Percentiles rank a stretch among this genome's conserved stretches.
These are phyloP conservation scores for Podaxis sp. DNA, from an alignment of 768 basidiomycete genomes.

Conservation along the genomic window DNA sequence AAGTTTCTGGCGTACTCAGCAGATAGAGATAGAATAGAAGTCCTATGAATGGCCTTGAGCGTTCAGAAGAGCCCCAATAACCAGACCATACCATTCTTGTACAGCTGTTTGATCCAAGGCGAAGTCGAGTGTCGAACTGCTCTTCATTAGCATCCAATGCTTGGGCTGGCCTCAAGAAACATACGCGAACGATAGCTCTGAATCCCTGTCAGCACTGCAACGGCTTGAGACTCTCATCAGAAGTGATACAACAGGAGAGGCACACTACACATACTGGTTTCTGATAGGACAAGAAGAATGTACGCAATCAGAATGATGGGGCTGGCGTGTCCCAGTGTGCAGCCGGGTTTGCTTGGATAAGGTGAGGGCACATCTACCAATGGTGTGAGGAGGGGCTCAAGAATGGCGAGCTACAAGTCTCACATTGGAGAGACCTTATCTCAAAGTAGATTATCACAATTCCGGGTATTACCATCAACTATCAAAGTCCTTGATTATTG, in stretches of 20 bases:
- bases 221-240: conserved; percentile 19
- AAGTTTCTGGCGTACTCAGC: conserved; percentile 22
- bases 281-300: conserved; percentile 31
- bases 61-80: background rate
- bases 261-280: conserved; percentile 29
- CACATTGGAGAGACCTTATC: conserved; percentile 29
- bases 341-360: conserved; percentile 23
- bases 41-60: conserved; percentile 19
- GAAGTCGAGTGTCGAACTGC: conserved; percentile 31
- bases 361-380: conserved; percentile 14
- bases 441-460: conserved; percentile 30
- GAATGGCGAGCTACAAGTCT: conserved; percentile 3
- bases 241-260: background rate
- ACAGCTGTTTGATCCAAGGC: conserved; percentile 32
- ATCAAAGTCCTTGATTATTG: background rate
- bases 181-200: conserved; percentile 34
- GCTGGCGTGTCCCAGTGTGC: conserved; percentile 27
- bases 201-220: conserved; percentile 32
- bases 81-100: conserved; percentile 30
- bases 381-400: background rate
- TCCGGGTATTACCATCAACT: conserved; percentile 29
- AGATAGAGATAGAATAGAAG: conserved; percentile 37
- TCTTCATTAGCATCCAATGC: background rate
- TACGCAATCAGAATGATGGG: conserved; percentile 35
- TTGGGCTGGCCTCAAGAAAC: conserved; percentile 9